Evolutionary conservation across 345 rosid genomes (phyloP).

Genomic region (Populus nigra): DNA sequence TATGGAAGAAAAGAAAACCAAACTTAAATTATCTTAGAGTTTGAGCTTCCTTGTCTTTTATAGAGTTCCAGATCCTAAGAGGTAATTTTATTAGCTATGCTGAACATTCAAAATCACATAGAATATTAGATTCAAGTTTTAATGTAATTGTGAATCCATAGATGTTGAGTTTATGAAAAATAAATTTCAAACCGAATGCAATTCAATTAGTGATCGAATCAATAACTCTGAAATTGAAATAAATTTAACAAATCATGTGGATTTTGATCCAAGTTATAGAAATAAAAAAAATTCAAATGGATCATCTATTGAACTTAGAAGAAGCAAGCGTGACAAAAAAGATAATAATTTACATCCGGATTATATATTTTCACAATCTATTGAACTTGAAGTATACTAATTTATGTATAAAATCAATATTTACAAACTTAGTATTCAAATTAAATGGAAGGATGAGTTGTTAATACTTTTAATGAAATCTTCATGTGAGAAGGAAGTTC

Average conservation of each 20-base stretch:
- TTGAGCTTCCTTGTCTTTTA: not conserved
- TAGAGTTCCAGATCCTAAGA: not conserved
- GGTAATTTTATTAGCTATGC: not conserved
- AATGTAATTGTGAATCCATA: not conserved
- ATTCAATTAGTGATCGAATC: no score
- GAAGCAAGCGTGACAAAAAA: not conserved
- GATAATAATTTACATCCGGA: not conserved
- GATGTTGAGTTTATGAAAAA: not conserved
- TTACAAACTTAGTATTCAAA: no score
- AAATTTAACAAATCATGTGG: no score
- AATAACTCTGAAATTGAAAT: no score
- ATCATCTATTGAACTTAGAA: not conserved
- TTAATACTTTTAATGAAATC: no score
- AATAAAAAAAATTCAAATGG: not conserved
- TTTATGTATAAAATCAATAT: no score
- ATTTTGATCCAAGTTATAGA: not conserved
- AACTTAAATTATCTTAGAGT: not conserved
- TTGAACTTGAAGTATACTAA: not conserved
- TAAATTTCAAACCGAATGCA: not conserved
- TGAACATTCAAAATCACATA: not conserved
- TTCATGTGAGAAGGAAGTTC: no score
- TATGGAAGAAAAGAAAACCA: not conserved
- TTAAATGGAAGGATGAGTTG: no score
- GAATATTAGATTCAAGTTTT: not conserved
- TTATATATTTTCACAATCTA: not conserved